A percentile compares a stretch with the other conserved stretches of the same genome.
Evolutionary conservation across 2,329 filamentous ascomycete species (phyloP).

Genomic region (Ascochyta viciae-villosae): DNA sequence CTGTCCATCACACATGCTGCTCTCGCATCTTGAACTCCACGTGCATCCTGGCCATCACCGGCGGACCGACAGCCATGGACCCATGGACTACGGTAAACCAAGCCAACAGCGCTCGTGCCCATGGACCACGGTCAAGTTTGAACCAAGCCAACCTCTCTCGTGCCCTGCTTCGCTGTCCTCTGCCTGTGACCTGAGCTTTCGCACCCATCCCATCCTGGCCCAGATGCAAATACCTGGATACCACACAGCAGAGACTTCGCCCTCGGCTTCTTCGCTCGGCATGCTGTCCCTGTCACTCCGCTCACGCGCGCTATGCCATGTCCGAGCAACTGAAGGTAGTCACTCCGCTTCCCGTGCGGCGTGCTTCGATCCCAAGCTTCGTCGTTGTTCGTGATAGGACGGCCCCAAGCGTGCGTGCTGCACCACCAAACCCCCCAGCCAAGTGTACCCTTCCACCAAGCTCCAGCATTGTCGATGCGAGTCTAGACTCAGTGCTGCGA

Average conservation of each 20-base stretch:
- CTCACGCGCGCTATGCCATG: not conserved
- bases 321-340: not conserved
- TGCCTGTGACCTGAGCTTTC: slow-evolving; percentile 10
- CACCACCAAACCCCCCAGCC: slow-evolving; percentile 17
- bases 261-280: not conserved
- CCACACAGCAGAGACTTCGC: slow-evolving; percentile 4
- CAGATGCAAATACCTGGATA: not conserved
- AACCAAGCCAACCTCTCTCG: not conserved
- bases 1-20: not conserved
- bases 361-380: not conserved
- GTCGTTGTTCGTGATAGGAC: slow-evolving; percentile 11
- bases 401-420: slow-evolving; percentile 13
- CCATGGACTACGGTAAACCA: not conserved
- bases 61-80: slow-evolving; percentile 4
- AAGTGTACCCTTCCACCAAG: slow-evolving; percentile 12
- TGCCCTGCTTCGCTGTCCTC: slow-evolving; percentile 4
- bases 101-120: not conserved
- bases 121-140: not conserved
- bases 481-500: slow-evolving; percentile 20
- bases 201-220: not conserved
- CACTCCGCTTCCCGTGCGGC: not conserved
- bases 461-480: slow-evolving; percentile 10
- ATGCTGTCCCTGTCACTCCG: not conserved
- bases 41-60: slow-evolving; percentile 1
- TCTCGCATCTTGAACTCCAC: not conserved